Evolutionary conservation across 2,329 filamentous ascomycete genomes (phyloP).

Genomic region (Talaromyces albobiverticillius): DNA sequence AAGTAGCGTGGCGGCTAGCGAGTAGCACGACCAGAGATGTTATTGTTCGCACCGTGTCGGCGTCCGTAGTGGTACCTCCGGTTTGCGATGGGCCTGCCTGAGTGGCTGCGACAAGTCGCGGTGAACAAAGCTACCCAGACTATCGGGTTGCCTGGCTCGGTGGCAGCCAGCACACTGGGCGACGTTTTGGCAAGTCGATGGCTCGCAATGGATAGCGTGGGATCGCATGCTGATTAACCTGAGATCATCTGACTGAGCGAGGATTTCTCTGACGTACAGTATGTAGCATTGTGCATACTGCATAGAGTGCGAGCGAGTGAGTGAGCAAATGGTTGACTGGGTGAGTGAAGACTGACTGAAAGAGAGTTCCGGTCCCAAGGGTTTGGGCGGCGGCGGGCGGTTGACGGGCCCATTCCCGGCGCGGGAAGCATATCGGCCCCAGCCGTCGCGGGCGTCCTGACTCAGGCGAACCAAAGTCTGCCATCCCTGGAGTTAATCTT

Average conservation of each 20-base stretch:
- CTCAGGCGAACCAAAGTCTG: too few relatives aligned
- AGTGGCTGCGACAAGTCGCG: conserved; percentile 7
- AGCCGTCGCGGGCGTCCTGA: too few relatives aligned
- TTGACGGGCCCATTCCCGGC: conserved; percentile 8
- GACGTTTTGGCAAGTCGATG: too few relatives aligned
- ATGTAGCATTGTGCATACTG: too few relatives aligned
- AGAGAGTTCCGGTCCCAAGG: conserved; percentile 11
- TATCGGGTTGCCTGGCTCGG: conserved; percentile 10
- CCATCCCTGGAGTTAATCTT: too few relatives aligned
- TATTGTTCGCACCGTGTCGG: too few relatives aligned
- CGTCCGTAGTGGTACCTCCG: too few relatives aligned
- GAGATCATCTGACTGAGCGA: too few relatives aligned
- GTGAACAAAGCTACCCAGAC: conserved; percentile 14
- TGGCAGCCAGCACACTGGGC: too few relatives aligned
- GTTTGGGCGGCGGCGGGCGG: conserved; percentile 13
- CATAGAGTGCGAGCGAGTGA: not conserved
- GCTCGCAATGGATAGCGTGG: too few relatives aligned
- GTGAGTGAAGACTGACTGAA: not conserved
- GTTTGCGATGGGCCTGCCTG: not conserved
- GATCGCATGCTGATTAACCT: too few relatives aligned
- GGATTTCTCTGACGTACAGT: too few relatives aligned
- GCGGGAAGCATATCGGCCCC: conserved; percentile 2
- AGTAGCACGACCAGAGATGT: not conserved
- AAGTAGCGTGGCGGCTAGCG: conserved; percentile 9
- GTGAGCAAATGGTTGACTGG: not conserved